Base-by-base conservation (phyloP, 225 moss, liverwort and hornwort genomes). In the Sphagnum tenellum region DNA sequence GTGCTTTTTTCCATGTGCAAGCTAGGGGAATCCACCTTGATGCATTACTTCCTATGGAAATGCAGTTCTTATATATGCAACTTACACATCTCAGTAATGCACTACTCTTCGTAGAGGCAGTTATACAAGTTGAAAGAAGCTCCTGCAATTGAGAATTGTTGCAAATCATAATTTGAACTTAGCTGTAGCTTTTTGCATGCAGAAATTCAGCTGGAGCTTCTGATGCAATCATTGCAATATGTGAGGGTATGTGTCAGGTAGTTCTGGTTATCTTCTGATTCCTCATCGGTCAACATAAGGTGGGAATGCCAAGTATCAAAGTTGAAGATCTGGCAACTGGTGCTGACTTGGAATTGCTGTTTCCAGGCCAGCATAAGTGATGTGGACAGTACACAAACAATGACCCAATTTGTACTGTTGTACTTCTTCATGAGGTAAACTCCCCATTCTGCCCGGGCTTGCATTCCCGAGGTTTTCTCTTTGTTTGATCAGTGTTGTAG, bases 151-250 rank as follows among this genome's bases (percentile, higher is more conserved):
- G 29, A 29, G 29, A 29, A 29, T 29, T 29, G 29, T 29, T 29
- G 29, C 29, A 29, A 29, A 29, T 29, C 1, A 29, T 29, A 29
- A 29, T 29, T 29, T 29, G 29, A 29, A 29, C 29, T 29, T 29
- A 29, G 29, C 29, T 29, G 29, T 29, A 29, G 29, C 29, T 29
- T 29, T 29, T 29, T 29, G 29, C 29, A 70, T 71, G 75, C 88
- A 98, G 96, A 90, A 78, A 87, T 90, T 67, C 90, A 92, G 76
- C 73, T 92, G 69, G 96, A 98, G 77, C 74, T 98, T 53, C 64
- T 92, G 14, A 71, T 92, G 80, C 90, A 90, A 74, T 78, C 81
- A 58, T 71, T 92, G 50, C 86, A 85, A 51, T 98, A 85, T 72
- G 82, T 98, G 72, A 90, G 90, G 75, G 96, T 98, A 76, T 75